phyloP scores from a whole-genome alignment of 768 basidiomycete species.

The Kwoniella shandongensis region DNA sequence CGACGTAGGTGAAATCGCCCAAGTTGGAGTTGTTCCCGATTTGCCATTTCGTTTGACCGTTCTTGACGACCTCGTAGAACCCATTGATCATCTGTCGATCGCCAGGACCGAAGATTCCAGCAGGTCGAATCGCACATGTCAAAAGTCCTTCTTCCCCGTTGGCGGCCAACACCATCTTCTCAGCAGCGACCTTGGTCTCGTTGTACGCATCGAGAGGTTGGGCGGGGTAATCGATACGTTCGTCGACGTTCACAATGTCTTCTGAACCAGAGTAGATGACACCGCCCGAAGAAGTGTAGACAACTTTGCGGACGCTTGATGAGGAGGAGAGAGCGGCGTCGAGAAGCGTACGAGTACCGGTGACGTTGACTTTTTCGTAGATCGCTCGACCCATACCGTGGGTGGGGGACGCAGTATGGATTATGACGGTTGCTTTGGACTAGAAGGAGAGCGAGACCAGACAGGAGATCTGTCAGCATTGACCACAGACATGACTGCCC shows the following conservation, averaged over 20 bases:
- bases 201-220: conserved; percentile 87
- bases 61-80: conserved; percentile 74
- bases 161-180: conserved; percentile 75
- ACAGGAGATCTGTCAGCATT: background rate
- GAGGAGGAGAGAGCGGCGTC: conserved; percentile 70
- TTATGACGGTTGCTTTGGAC: conserved; percentile 83
- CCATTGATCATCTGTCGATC: conserved; percentile 82
- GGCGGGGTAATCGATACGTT: conserved; percentile 72
- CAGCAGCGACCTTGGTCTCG: conserved; percentile 86
- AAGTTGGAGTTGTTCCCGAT: conserved; percentile 90
- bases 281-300: conserved; percentile 91
- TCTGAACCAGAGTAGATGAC: conserved; percentile 76
- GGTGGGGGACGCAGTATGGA: conserved; percentile 88
- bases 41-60: conserved; percentile 84
- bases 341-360: conserved; percentile 71
- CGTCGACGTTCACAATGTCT: conserved; percentile 81
- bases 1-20: conserved; percentile 95
- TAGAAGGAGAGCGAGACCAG: conserved; percentile 44
- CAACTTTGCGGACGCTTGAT: conserved; percentile 70
- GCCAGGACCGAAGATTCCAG: conserved; percentile 95
- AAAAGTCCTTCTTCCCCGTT: conserved; percentile 80
- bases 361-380: conserved; percentile 88
- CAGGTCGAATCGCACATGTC: conserved; percentile 86
- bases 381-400: conserved; percentile 69
- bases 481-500: background rate